Conservation (phyloP, 164 flowering plant genomes). For the Macadamia tetraphylla region DNA sequence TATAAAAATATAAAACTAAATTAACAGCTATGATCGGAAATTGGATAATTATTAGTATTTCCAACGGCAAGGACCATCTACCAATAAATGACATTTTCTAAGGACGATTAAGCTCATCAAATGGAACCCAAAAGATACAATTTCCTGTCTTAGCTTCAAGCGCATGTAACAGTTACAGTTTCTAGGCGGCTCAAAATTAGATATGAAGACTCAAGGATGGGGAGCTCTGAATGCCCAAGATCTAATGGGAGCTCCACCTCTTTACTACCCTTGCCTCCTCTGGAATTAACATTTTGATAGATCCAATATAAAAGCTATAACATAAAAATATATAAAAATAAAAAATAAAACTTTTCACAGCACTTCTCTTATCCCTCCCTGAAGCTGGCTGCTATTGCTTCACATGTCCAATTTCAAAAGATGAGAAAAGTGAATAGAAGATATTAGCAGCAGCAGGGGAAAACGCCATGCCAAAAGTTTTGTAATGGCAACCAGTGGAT, state of each 20-base stretch:
- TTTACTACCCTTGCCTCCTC: not conserved
- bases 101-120: not conserved
- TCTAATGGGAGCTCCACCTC: no score
- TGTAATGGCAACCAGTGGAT: no score
- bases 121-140: not conserved
- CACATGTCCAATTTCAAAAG: no score
- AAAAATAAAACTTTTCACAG: no score
- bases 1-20: slow-evolving; percentile 16
- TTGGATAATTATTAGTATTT: not conserved
- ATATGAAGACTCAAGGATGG: not conserved
- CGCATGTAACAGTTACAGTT: not conserved
- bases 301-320: not conserved
- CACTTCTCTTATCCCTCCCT: no score
- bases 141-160: not conserved
- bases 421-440: no score
- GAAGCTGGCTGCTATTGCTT: no score
- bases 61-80: not conserved
- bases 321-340: no score
- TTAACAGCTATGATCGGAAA: slow-evolving; percentile 9
- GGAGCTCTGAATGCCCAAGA: not conserved
- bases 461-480: no score
- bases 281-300: not conserved
- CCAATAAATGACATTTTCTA: not conserved
- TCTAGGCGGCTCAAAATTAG: not conserved
- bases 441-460: no score